Evolutionary conservation across 2,329 filamentous ascomycete species (phyloP).

Genomic region (Colletotrichum falcatum): DNA sequence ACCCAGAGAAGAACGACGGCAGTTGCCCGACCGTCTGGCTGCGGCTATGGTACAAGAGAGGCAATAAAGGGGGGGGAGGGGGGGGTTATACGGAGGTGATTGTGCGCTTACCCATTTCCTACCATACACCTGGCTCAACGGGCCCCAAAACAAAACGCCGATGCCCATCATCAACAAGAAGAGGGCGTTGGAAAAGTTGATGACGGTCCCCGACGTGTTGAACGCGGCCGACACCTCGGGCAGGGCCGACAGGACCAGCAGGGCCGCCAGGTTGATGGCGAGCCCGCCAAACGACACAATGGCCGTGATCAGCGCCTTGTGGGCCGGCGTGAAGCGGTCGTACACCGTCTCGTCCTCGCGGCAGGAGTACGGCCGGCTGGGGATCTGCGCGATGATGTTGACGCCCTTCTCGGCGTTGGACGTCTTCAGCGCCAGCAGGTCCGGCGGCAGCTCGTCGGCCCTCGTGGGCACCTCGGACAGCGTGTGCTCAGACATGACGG

Average conservation of each 20-base stretch:
- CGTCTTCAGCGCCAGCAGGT: conserved; percentile 23
- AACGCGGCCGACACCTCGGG: conserved; percentile 78
- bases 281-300: conserved; percentile 41
- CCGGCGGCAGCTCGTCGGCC: conserved; percentile 21
- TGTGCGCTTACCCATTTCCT: conserved; percentile 58
- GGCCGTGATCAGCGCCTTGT: conserved; percentile 44
- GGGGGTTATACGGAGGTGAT: conserved; percentile 46
- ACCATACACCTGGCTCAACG: conserved; percentile 70
- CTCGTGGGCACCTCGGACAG: conserved; percentile 33
- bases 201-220: conserved; percentile 73
- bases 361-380: conserved; percentile 32
- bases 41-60: conserved; percentile 28
- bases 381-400: conserved; percentile 35
- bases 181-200: conserved; percentile 76
- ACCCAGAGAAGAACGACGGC: no score
- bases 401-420: conserved; percentile 40
- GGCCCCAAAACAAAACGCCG: conserved; percentile 74
- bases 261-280: conserved; percentile 34
- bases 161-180: conserved; percentile 80
- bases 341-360: conserved; percentile 42
- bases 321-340: conserved; percentile 43
- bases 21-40: not conserved
- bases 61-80: no score
- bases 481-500: conserved; percentile 32
- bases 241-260: conserved; percentile 71